These are phyloP conservation scores for Pisolithus marmoratus DNA, from an alignment of 768 basidiomycete species.

Conservation along the genomic window DNA sequence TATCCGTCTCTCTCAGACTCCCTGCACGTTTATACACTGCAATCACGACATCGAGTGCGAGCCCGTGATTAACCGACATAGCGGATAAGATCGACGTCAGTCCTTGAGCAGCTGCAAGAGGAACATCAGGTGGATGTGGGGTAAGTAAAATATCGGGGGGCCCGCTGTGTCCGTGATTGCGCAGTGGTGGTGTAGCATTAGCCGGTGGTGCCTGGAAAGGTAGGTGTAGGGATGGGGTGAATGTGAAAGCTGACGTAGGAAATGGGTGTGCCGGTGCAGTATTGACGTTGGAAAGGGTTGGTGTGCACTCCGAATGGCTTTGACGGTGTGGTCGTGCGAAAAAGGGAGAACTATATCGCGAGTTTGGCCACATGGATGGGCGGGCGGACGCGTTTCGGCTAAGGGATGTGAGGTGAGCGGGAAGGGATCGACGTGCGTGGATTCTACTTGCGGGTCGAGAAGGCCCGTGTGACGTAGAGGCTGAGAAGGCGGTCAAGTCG, in stretches of 20 bases:
- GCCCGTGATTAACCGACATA: conserved; percentile 44
- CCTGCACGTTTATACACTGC: conserved; percentile 30
- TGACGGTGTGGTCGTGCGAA: not conserved
- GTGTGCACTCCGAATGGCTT: not conserved
- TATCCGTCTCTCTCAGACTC: conserved; percentile 35
- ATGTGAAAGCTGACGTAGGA: not conserved
- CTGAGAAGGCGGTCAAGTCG: conserved; percentile 16
- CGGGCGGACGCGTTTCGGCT: not conserved
- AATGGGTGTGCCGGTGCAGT: not conserved
- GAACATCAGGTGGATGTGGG: conserved; percentile 12
- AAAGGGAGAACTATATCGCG: not conserved
- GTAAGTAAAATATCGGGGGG: not conserved
- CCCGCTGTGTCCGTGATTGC: not conserved
- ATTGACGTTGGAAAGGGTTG: not conserved
- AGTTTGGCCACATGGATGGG: conserved; percentile 1
- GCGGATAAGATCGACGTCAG: conserved; percentile 27
- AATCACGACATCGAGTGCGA: conserved; percentile 35
- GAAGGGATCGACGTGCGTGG: conserved; percentile 16
- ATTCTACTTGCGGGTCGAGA: conserved; percentile 1
- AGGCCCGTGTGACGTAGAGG: conserved; percentile 6
- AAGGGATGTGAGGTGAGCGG: conserved; percentile 5
- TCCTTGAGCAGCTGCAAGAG: conserved; percentile 19
- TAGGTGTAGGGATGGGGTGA: not conserved
- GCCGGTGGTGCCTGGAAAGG: not conserved
- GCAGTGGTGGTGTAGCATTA: not conserved